A percentile compares a stretch with the other conserved stretches of the same genome.
These are phyloP conservation scores for Tillandsia fasciculata DNA, from an alignment of 176 grass and related monocot species.

Conservation along the genomic window DNA sequence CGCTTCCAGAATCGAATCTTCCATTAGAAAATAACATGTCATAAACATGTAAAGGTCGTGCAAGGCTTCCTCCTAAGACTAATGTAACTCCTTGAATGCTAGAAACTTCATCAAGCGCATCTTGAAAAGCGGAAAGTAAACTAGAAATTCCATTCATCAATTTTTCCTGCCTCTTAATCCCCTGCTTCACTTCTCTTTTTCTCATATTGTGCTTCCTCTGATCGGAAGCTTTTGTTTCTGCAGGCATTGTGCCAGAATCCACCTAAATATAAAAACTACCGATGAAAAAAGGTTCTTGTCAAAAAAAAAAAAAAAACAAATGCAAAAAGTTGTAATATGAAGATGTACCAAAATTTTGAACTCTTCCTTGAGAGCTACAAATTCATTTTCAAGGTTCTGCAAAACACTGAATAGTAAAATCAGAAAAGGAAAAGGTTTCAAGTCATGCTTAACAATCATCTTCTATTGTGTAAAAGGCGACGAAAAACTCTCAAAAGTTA, in stretches of 20 bases:
- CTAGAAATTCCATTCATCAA: constrained; percentile 65
- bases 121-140: constrained; percentile 54
- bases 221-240: constrained; percentile 52
- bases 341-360: constrained; percentile 36
- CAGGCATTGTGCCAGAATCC: constrained; percentile 23
- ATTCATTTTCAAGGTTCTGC: constrained; percentile 81
- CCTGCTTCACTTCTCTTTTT: constrained; percentile 62
- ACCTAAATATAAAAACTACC: constrained; percentile 30
- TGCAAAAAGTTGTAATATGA: constrained; percentile 2
- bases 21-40: constrained; percentile 61
- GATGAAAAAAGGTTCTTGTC: constrained; percentile 2
- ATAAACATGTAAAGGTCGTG: constrained; percentile 56
- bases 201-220: constrained; percentile 55
- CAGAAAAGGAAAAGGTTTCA: not conserved
- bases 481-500: not conserved
- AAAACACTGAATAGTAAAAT: constrained; percentile 47
- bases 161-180: constrained; percentile 77
- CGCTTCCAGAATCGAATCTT: constrained; percentile 38
- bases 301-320: not conserved
- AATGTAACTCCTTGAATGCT: constrained; percentile 56
- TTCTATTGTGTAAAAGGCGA: not conserved
- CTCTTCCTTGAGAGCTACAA: constrained; percentile 63
- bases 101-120: constrained; percentile 68
- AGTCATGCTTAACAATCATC: not conserved
- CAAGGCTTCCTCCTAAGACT: constrained; percentile 68